Base-by-base conservation (phyloP, 2,329 filamentous ascomycete species). In the Colletotrichum somersetense region DNA sequence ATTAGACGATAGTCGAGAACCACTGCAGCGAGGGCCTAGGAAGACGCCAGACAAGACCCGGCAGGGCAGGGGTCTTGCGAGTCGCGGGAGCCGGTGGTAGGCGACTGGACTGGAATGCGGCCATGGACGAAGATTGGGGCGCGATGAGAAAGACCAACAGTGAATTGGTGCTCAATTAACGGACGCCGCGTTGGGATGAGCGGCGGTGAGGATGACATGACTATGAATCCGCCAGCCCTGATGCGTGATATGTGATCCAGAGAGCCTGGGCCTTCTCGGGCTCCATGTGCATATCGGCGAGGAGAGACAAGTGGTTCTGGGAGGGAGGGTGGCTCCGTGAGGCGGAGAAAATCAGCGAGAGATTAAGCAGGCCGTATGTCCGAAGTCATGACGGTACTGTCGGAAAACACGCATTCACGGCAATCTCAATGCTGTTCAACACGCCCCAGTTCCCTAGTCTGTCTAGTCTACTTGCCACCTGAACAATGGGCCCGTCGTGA, bases 141-240 rank as follows among this genome's bases (percentile, higher is more conserved):
- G 44, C 4, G 20, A 48, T 16, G 20, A 10, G 8, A 23, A 55
- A 48, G 33, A 35, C 20, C 23, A 53, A 64, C 42, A 59, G 55
- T 46, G n/a, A n/a, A n/a, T n/a, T n/a, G n/a, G n/a, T n/a, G 64
- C 62, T 50, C 50, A 44, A 18, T 46, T 18, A 35, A 38, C 48
- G 48, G 44, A 58, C 48, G 40, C 63, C 63, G n/a, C 66, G 46
- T 35, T 40, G 69, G 69, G 38, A 68, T 23, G 33, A 46, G n/a
- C 30, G n/a, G 38, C 33, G 23, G 46, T 46, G n/a, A 52, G 33
- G 20, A 52, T 33, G 16, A 5, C 55, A 38, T 38, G 38, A 53
- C 53, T 46, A 53, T 59, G 52, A 72, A 69, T 8, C 33, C 59
- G 59, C 35, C 16, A 30, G 48, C 10, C 20, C 52, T 58, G 35